Evolutionary conservation across 2,329 filamentous ascomycete genomes (phyloP), one percentile per base, ranked within the genome.

Genomic region (Cercospora sesami): DNA sequence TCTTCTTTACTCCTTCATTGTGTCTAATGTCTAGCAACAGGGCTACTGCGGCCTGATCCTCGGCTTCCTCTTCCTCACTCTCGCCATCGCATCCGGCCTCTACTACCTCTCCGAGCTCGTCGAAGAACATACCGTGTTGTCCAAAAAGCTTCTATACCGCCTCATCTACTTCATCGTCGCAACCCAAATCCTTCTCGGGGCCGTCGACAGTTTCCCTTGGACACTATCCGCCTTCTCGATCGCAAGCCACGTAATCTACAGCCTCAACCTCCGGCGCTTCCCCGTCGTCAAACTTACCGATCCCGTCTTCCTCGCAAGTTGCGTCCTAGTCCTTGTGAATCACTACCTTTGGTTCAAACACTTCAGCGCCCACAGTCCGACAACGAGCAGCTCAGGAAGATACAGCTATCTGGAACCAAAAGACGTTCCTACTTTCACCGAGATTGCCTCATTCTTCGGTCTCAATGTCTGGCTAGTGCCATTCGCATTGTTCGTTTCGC

Each of bases 21-120:
- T 8, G 16, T 33, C 69, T 62, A 60, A 36, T 31, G 30, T 55
- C 66, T 36, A 64, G 42, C 39, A 60, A 55, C 57, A 78, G 76
- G 95, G 95, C 76, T 97, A 97, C 78, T 80, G 93, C 36, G 95
- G 95, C 77, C 89, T 96, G 73, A 82, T 93, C 71, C 83, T 97
- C 69, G 94, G 94, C 79, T 99, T 99, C 83, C 89, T 88, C 76
- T 98, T 99, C 82, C 84, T 99, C 73, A 98, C 95, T 21, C 86
- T 99, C 69, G 93, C 94, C 66, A 98, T 99, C 78, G 95, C 95
- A 45, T 97, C 93, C n/a, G 95, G 95, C 42, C 89, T 99, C 28
- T 99, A 99, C 83, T 99, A 99, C 80, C 90, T 99, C 64, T 97
- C 94, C 26, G 95, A 99, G 80, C 89, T 98, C 14, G 95, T 99